phyloP scores from a whole-genome alignment of 208 protist species.

The Wallacemonas collosoma region DNA sequence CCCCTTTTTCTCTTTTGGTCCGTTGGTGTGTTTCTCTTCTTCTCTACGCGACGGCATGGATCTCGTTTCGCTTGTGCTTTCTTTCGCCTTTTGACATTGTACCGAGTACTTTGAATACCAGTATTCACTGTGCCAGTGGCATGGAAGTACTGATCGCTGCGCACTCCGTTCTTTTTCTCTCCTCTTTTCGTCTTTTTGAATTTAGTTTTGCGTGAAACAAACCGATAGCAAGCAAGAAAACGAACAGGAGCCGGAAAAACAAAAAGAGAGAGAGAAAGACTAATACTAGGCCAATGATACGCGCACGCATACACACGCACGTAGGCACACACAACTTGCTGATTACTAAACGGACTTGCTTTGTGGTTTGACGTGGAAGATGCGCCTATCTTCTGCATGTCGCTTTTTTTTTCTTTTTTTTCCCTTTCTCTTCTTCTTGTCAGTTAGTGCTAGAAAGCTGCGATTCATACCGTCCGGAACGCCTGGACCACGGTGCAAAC shows the following conservation, averaged over 20 bases:
- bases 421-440: conserved; percentile 11
- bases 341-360: not conserved
- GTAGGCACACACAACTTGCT: not conserved
- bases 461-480: not conserved
- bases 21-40: not conserved
- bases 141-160: not conserved
- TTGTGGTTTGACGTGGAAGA: not conserved
- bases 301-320: not conserved
- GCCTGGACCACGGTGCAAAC: not conserved
- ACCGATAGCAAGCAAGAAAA: too few relatives aligned
- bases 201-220: not conserved
- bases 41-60: not conserved
- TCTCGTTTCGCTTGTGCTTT: not conserved
- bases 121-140: not conserved
- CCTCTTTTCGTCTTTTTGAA: not conserved
- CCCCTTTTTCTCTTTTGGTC: not conserved
- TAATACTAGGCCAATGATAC: not conserved
- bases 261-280: not conserved
- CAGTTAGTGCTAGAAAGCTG: not conserved
- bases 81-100: not conserved
- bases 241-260: not conserved
- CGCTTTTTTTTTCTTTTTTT: conserved; percentile 20
- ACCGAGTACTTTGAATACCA: not conserved
- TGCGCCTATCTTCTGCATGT: not conserved
- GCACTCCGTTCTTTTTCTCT: not conserved